A percentile compares a stretch with the other conserved stretches of the same genome.
phyloP scores from a whole-genome alignment of 176 grass and related monocot genomes.

The Luzula sylvatica region DNA sequence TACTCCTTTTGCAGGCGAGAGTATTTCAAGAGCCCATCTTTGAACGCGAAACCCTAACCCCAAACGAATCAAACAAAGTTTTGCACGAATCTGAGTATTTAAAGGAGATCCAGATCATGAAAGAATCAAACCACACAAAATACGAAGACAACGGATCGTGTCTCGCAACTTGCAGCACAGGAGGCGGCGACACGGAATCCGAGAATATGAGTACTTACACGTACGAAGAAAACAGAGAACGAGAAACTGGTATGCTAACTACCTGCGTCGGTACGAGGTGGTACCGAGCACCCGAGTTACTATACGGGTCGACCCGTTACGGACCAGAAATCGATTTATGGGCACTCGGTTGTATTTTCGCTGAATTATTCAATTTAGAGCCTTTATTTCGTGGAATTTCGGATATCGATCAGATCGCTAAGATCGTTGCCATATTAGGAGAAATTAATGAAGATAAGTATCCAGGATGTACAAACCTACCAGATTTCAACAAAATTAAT shows the following conservation, averaged over 20 bases:
- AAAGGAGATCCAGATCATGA: slow-evolving; percentile 54
- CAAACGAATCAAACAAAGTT: slow-evolving; percentile 27
- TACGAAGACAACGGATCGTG: slow-evolving; percentile 65
- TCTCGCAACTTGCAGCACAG: slow-evolving; percentile 78
- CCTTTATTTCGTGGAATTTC: slow-evolving; percentile 66
- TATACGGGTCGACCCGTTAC: slow-evolving; percentile 81
- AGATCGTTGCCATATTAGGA: slow-evolving; percentile 65
- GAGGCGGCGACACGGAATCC: slow-evolving; percentile 41
- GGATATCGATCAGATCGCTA: slow-evolving; percentile 88
- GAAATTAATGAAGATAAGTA: slow-evolving; percentile 65
- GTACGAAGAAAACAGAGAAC: slow-evolving; percentile 55
- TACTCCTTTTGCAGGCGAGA: slow-evolving; percentile 39
- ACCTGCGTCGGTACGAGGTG: slow-evolving; percentile 89
- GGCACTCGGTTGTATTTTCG: slow-evolving; percentile 88
- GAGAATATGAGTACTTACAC: slow-evolving; percentile 59
- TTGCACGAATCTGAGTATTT: slow-evolving; percentile 68
- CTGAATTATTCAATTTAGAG: slow-evolving; percentile 54
- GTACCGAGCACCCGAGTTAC: slow-evolving; percentile 78
- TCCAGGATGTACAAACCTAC: slow-evolving; percentile 61
- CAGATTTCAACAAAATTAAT: slow-evolving; percentile 82
- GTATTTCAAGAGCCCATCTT: slow-evolving; percentile 46
- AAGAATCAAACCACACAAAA: slow-evolving; percentile 31
- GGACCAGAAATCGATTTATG: slow-evolving; percentile 82
- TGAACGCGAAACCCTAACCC: slow-evolving; percentile 17
- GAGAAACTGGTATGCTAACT: slow-evolving; percentile 33